These are phyloP conservation scores for Mortierella sp. DNA, from an alignment of 371 early-diverging fungal genomes.

Conservation along the genomic window DNA sequence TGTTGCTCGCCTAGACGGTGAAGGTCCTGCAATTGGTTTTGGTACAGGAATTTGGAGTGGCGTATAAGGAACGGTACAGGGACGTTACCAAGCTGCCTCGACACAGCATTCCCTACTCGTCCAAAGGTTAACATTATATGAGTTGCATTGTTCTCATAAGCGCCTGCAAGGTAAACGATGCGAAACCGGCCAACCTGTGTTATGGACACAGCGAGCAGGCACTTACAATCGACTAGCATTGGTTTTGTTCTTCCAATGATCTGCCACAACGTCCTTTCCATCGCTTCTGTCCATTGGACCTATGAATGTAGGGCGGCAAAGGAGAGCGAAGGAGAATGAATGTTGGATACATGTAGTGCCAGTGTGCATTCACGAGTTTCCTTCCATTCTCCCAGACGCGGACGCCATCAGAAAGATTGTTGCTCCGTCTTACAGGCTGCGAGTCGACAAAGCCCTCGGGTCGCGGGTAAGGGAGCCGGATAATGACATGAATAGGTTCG, in stretches of 20 bases:
- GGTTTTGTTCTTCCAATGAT: constrained; percentile 71
- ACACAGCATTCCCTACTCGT: constrained; percentile 68
- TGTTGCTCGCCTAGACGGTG: constrained; percentile 63
- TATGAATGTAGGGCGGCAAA: constrained; percentile 24
- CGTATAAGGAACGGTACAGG: constrained; percentile 70
- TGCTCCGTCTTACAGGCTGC: constrained; percentile 60
- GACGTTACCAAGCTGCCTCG: constrained; percentile 67
- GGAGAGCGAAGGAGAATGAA: background rate
- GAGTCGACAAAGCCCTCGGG: constrained; percentile 70
- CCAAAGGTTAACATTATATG: background rate
- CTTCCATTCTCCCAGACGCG: background rate
- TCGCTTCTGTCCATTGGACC: constrained; percentile 76
- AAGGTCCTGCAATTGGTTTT: constrained; percentile 73
- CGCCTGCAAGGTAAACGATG: background rate
- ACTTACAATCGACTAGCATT: constrained; percentile 66
- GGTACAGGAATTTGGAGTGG: constrained; percentile 72
- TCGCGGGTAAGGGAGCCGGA: constrained; percentile 68
- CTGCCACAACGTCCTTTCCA: constrained; percentile 74
- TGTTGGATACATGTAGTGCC: background rate
- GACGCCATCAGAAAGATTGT: background rate
- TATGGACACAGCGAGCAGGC: background rate
- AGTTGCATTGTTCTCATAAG: background rate
- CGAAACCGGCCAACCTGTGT: background rate
- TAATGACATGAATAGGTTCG: constrained; percentile 68
- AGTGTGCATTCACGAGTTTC: no score